phyloP scores from a whole-genome alignment of 2,329 filamentous ascomycete species.

The Aspergillus pseudoglaucus region DNA sequence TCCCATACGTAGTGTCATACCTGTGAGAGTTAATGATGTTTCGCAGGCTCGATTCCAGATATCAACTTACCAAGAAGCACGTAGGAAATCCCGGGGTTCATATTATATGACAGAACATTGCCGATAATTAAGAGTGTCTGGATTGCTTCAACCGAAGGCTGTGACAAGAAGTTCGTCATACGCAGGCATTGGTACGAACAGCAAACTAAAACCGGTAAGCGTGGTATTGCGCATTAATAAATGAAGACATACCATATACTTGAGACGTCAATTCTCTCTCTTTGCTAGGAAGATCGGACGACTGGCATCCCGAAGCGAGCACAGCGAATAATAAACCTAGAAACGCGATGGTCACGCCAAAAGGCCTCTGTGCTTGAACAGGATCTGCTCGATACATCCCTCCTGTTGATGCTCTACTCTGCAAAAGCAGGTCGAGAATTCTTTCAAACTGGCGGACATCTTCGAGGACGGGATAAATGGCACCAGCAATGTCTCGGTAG shows the following conservation, averaged over 20 bases:
- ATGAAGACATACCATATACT: slow-evolving; percentile 47
- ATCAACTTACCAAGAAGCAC: slow-evolving; percentile 44
- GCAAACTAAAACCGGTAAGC: slow-evolving; percentile 44
- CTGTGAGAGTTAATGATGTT: slow-evolving; percentile 19
- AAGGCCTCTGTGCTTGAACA: slow-evolving; percentile 49
- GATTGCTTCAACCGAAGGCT: slow-evolving; percentile 55
- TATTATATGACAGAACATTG: slow-evolving; percentile 57
- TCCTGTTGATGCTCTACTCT: slow-evolving; percentile 43
- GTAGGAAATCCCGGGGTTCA: slow-evolving; percentile 60
- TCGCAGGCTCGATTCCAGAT: neutral
- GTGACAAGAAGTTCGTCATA: slow-evolving; percentile 58
- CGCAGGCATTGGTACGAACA: slow-evolving; percentile 60
- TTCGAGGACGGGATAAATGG: slow-evolving; percentile 55
- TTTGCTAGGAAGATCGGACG: slow-evolving; percentile 51
- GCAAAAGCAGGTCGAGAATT: slow-evolving; percentile 49
- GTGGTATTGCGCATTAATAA: neutral
- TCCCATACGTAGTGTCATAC: slow-evolving; percentile 55
- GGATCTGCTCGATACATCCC: slow-evolving; percentile 35
- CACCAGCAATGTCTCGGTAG: slow-evolving; percentile 53
- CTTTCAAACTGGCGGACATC: slow-evolving; percentile 51
- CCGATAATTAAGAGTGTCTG: slow-evolving; percentile 57
- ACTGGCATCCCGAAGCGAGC: slow-evolving; percentile 57
- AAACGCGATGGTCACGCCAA: slow-evolving; percentile 53
- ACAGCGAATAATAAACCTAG: slow-evolving; percentile 56
- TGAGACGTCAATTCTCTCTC: slow-evolving; percentile 58